Percentiles rank a stretch among this genome's conserved stretches.
Conservation (phyloP, 192 early-diverging fungal species). For the Linderina pennispora region DNA sequence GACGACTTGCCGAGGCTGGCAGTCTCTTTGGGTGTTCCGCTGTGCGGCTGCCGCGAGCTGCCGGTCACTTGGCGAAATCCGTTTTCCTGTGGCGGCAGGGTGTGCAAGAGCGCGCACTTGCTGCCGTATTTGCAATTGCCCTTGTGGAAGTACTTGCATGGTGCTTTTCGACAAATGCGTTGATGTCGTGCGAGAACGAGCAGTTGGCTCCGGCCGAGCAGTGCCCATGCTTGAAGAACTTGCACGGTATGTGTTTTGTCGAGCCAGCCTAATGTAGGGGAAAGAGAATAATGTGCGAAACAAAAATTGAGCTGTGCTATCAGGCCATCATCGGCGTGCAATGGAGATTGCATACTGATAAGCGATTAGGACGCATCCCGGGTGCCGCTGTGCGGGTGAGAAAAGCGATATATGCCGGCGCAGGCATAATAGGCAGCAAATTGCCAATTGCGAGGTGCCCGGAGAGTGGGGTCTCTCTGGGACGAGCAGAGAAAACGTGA, state of each 20-base stretch:
- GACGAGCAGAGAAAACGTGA: too few species aligned
- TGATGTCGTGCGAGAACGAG: slow-evolving; percentile 66
- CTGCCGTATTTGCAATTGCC: slow-evolving; percentile 77
- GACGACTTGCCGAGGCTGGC: too few species aligned
- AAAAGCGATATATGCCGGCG: too few species aligned
- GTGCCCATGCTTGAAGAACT: slow-evolving; percentile 70
- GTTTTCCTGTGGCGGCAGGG: too few species aligned
- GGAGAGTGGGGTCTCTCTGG: too few species aligned
- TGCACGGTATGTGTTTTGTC: slow-evolving; percentile 65
- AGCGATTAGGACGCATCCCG: background rate
- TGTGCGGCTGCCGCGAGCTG: too few species aligned
- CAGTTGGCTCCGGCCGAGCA: slow-evolving; percentile 73
- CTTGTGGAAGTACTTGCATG: slow-evolving; percentile 74
- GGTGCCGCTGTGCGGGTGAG: background rate
- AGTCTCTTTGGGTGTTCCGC: too few species aligned
- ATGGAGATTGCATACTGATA: background rate
- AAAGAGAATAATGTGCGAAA: background rate
- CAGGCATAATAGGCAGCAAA: too few species aligned
- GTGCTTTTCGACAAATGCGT: slow-evolving; percentile 54
- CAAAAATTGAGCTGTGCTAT: too few species aligned
- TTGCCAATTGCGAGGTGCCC: too few species aligned
- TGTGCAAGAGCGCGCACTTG: slow-evolving; percentile 59
- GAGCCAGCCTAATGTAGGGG: slow-evolving; percentile 36
- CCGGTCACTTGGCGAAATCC: too few species aligned
- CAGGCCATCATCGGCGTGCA: too few species aligned